Evolutionary conservation across 2,329 filamentous ascomycete species (phyloP).

Genomic region (Fusarium lateritium): DNA sequence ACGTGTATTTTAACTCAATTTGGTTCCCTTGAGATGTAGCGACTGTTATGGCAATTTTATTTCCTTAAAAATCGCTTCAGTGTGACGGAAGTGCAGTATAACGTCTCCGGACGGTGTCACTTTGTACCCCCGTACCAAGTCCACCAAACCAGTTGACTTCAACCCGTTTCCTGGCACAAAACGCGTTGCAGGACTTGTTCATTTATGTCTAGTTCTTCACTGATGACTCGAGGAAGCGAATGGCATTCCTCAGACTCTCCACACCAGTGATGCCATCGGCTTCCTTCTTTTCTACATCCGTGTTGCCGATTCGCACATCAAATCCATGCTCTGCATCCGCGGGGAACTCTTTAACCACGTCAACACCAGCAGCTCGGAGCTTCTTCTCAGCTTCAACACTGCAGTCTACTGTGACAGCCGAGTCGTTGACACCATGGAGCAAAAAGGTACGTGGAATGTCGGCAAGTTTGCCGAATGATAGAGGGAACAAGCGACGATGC

Average conservation of each 20-base stretch:
- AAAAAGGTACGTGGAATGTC: conserved; percentile 38
- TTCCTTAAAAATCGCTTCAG: too few species aligned
- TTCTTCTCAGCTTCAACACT: conserved; percentile 40
- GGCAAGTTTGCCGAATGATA: conserved; percentile 23
- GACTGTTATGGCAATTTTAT: too few species aligned
- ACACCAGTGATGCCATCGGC: conserved; percentile 5
- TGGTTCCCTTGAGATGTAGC: too few species aligned
- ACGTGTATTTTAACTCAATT: neutral
- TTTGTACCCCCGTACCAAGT: too few species aligned
- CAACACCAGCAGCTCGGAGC: conserved; percentile 23
- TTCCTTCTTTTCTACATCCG: conserved; percentile 33
- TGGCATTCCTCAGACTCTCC: conserved; percentile 30
- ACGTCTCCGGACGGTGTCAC: too few species aligned
- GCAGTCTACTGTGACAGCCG: conserved; percentile 38
- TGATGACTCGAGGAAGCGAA: conserved; percentile 32
- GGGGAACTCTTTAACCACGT: conserved; percentile 32
- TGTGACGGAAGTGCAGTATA: too few species aligned
- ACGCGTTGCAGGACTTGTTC: too few species aligned
- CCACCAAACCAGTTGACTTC: too few species aligned
- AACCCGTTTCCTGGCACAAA: too few species aligned
- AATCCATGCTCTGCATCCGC: conserved; percentile 44
- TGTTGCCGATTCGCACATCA: conserved; percentile 23
- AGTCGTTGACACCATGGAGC: conserved; percentile 41
- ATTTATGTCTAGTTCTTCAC: neutral
- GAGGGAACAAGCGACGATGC: conserved; percentile 34